phyloP scores from a whole-genome alignment of 495 filamentous ascomycete genomes.

The Tetracladium marchalianum region DNA sequence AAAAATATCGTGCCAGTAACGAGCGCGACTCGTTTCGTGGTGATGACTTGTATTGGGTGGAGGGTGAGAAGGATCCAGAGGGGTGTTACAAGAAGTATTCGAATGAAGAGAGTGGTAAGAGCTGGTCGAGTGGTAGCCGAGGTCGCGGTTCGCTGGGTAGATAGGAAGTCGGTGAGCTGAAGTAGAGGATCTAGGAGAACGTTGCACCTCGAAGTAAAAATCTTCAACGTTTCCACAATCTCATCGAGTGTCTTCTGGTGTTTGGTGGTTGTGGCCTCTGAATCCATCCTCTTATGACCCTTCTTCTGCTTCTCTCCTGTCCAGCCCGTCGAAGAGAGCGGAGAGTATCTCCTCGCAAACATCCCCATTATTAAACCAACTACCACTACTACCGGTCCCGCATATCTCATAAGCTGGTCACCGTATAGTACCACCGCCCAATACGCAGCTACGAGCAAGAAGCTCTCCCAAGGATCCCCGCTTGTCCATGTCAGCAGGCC shows the following conservation, averaged over 20 bases:
- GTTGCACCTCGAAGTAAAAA: conserved; percentile 84
- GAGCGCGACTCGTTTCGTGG: conserved; percentile 72
- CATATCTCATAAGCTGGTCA: conserved; percentile 64
- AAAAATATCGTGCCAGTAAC: conserved; percentile 70
- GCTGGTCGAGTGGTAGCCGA: conserved; percentile 89
- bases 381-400: conserved; percentile 77
- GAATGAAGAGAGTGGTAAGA: conserved; percentile 78
- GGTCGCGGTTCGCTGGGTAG: conserved; percentile 82
- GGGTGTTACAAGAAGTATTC: conserved; percentile 79
- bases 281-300: conserved; percentile 38
- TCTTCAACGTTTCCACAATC: conserved; percentile 84
- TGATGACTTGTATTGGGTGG: conserved; percentile 76
- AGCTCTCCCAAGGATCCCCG: conserved; percentile 92
- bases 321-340: conserved; percentile 75
- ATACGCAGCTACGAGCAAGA: conserved; percentile 72
- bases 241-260: conserved; percentile 85
- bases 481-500: conserved; percentile 90
- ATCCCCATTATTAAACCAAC: conserved; percentile 75
- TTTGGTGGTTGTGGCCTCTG: conserved; percentile 52
- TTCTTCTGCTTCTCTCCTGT: conserved; percentile 39
- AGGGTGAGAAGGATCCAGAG: conserved; percentile 72
- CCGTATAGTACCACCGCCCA: conserved; percentile 84
- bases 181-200: conserved; percentile 82
- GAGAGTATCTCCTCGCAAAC: conserved; percentile 85
- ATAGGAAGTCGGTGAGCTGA: conserved; percentile 84